Base-by-base conservation (phyloP, 352 stramenopile species). In the Phytopythium sindhum region DNA sequence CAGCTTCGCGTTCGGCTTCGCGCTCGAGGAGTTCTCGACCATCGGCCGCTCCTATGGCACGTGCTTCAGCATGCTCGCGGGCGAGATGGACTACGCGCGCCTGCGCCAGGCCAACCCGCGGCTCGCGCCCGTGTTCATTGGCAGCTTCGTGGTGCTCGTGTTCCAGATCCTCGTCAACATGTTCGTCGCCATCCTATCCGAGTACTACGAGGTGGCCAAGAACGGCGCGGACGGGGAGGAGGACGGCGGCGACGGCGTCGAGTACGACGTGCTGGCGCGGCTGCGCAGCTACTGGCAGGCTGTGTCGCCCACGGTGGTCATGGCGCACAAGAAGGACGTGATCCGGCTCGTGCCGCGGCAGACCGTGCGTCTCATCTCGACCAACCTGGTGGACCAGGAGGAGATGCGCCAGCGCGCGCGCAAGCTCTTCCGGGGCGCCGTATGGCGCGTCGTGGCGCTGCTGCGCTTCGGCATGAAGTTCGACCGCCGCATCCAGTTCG, bases 111-210 rank as follows among this genome's bases (percentile, higher is more conserved):
- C 88, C 17, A 96, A 96, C 53, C 88, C 88, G 44, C 73, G 84
- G 0, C 65, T 96, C 35, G 88, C 88, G 4, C 84, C 84, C 2
- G 65, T 94, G 15, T 96, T 96, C 44, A 90, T 96, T 41, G 82
- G 79, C 33, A 94, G 83, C 21, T 96, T 96, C 60, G 82, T 96
- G 47, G 84, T 96, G 52, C 68, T 94, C 37, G 83, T 95, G 21
- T 91, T 93, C 66, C 86, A 94, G 64, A 92, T 96, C 51, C 61
- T 93, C 35, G 88, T 96, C 19, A 96, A 96, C 62, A 96, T 96
- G 88, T 96, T 96, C 73, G 84, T 96, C 52, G 88, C 88, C 1
- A 95, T 96, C 80, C 68, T 96, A 2, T 94, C 83, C 1, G 86
- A 96, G 62, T 96, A 94, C 58, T 95, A 96, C 68, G 82, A 93